These are phyloP conservation scores for Cronartium quercuum DNA, from an alignment of 1,284 basidiomycete genomes.

Conservation along the genomic window DNA sequence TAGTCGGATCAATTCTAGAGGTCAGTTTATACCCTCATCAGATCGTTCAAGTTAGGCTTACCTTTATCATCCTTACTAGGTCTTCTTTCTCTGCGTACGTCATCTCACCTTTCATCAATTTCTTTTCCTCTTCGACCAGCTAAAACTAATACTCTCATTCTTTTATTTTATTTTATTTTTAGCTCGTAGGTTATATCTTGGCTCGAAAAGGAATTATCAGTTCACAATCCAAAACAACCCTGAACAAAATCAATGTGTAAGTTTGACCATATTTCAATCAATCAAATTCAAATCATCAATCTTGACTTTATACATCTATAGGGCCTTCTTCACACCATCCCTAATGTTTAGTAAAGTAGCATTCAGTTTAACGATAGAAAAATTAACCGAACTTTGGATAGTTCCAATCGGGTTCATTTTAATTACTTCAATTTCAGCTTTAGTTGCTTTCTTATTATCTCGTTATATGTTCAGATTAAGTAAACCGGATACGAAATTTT, in stretches of 20 bases:
- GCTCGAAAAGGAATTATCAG: constrained; percentile 50
- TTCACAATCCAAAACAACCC: constrained; percentile 49
- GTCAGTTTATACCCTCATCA: neutral
- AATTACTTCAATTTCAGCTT: constrained; percentile 48
- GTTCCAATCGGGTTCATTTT: constrained; percentile 51
- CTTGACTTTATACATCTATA: constrained; percentile 41
- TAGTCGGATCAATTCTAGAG: constrained; percentile 20
- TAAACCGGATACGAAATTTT: constrained; percentile 50
- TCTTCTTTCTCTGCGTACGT: constrained; percentile 34
- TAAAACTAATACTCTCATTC: neutral
- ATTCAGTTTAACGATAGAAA: constrained; percentile 50
- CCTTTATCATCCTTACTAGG: neutral
- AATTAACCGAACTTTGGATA: constrained; percentile 50
- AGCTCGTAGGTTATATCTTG: constrained; percentile 49
- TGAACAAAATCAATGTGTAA: constrained; percentile 32
- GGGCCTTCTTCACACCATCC: constrained; percentile 48
- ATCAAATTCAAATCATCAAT: constrained; percentile 33
- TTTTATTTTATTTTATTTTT: neutral
- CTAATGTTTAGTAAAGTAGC: constrained; percentile 52
- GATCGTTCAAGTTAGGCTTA: neutral
- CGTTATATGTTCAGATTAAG: constrained; percentile 48
- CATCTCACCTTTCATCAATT: neutral
- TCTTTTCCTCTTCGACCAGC: neutral
- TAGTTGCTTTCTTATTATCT: constrained; percentile 46
- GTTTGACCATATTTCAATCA: neutral